Conservation (phyloP, 352 stramenopile genomes). For the Lagenidium giganteum region DNA sequence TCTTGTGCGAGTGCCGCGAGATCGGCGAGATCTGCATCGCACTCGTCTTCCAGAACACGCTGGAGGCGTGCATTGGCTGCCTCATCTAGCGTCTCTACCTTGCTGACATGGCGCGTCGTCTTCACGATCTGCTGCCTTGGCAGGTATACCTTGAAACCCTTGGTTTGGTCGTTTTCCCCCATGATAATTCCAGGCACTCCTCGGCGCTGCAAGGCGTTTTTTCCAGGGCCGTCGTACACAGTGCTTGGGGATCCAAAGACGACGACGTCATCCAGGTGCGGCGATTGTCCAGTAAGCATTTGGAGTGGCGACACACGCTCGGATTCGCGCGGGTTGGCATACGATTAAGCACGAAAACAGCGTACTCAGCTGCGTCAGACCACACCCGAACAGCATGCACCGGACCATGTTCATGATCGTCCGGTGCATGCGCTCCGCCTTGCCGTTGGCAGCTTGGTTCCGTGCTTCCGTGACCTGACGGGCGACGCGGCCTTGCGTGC, state of each 20-base stretch:
- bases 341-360: constrained; percentile 19
- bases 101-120: constrained; percentile 9
- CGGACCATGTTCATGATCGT: constrained; percentile 23
- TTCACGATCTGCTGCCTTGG: constrained; percentile 6
- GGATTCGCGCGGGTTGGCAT: constrained; percentile 12
- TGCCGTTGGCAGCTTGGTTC: constrained; percentile 24
- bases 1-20: constrained; percentile 1
- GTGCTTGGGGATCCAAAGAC: constrained; percentile 17
- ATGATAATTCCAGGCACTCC: constrained; percentile 8
- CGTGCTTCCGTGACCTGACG: constrained; percentile 18
- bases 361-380: constrained; percentile 22
- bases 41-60: background rate
- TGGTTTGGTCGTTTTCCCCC: constrained; percentile 14
- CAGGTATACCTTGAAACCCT: constrained; percentile 13
- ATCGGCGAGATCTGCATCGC: constrained; percentile 3
- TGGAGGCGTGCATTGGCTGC: constrained; percentile 7
- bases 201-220: constrained; percentile 8
- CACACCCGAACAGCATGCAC: constrained; percentile 23
- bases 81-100: constrained; percentile 9
- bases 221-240: constrained; percentile 5
- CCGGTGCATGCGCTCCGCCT: constrained; percentile 25
- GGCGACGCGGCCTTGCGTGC: constrained; percentile 5
- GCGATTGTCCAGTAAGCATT: constrained; percentile 2
- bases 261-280: background rate
- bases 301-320: constrained; percentile 7